These are phyloP conservation scores for Fistulina hepatica DNA, from an alignment of 1,284 basidiomycete genomes.

Conservation along the genomic window DNA sequence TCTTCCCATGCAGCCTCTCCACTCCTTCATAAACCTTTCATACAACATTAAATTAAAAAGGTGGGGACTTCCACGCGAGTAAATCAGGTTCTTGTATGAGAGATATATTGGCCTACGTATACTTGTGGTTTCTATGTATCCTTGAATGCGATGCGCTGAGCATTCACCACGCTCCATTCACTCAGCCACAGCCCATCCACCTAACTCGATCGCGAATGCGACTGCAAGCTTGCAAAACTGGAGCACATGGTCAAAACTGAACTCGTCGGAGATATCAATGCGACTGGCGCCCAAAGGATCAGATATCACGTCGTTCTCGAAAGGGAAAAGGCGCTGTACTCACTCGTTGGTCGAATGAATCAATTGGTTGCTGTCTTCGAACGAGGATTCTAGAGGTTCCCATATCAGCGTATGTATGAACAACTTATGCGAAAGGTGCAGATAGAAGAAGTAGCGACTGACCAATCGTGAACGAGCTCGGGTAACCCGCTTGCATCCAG, in stretches of 20 bases:
- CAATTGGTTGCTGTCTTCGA: conserved; percentile 66
- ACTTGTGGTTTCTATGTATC: not conserved
- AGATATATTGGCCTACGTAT: not conserved
- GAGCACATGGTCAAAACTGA: conserved; percentile 75
- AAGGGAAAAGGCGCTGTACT: conserved; percentile 21
- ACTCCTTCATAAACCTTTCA: no score
- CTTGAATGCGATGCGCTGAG: no score
- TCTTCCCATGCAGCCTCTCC: no score
- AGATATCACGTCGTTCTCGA: conserved; percentile 3
- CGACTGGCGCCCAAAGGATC: conserved; percentile 34
- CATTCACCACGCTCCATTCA: no score
- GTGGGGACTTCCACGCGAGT: no score
- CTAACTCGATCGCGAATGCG: conserved; percentile 76
- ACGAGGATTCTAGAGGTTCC: conserved; percentile 51
- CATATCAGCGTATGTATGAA: no score
- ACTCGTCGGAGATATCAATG: conserved; percentile 78
- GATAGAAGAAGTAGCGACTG: conserved; percentile 20
- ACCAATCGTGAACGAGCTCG: conserved; percentile 77
- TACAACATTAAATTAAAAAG: no score
- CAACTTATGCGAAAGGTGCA: conserved; percentile 12
- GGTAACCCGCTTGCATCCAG: conserved; percentile 80
- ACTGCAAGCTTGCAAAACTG: conserved; percentile 87
- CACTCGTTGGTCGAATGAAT: conserved; percentile 79
- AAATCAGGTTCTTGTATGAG: not conserved
- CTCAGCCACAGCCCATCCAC: no score